Conservation (phyloP, 148 eudicot species). For the Vaccinium macrocarpon region DNA sequence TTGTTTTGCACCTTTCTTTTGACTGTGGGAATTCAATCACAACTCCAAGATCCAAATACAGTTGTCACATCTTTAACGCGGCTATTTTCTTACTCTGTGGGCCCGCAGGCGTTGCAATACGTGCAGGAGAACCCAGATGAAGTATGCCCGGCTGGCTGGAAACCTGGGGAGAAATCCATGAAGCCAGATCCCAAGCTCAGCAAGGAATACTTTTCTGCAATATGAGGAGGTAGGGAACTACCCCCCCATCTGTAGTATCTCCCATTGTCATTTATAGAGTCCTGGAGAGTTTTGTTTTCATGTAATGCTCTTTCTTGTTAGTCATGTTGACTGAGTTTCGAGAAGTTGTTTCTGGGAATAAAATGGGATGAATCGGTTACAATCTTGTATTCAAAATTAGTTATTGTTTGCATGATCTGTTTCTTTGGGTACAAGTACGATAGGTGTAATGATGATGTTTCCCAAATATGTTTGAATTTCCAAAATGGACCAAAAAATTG, state of each 20-base stretch:
- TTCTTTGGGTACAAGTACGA: not conserved
- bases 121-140: constrained; percentile 96
- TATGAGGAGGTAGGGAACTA: constrained; percentile 29
- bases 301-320: constrained; percentile 10
- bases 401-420: not conserved
- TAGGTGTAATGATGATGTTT: too few relatives aligned
- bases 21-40: not conserved
- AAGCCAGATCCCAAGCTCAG: constrained; percentile 94
- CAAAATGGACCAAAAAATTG: too few relatives aligned
- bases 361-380: not conserved
- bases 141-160: constrained; percentile 99
- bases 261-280: constrained; percentile 11
- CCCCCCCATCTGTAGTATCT: not conserved
- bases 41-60: not conserved
- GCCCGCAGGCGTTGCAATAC: constrained; percentile 78
- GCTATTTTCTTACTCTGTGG: not conserved
- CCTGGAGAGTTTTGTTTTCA: constrained; percentile 19
- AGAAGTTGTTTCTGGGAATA: constrained; percentile 11
- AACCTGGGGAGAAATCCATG: constrained; percentile 94
- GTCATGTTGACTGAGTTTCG: not conserved
- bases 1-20: not conserved
- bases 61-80: not conserved
- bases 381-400: not conserved
- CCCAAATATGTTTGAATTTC: too few relatives aligned
- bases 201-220: constrained; percentile 89